Evolutionary conservation across 139 green algal species (phyloP), one percentile per base, ranked within the genome.

Genomic region (Chlorella sp.): DNA sequence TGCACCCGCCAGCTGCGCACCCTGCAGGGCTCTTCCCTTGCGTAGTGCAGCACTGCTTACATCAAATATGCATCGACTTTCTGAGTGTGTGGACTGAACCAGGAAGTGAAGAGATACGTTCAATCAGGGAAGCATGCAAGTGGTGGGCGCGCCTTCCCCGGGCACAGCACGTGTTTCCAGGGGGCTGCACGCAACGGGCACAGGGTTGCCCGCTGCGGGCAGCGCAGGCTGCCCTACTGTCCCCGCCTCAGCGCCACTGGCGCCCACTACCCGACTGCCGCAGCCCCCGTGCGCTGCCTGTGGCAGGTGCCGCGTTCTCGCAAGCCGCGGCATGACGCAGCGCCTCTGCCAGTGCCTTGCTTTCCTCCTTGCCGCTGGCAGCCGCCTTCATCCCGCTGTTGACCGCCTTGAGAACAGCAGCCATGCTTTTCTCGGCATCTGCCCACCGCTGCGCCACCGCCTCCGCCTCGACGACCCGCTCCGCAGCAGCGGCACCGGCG

Each of bases 241-340:
- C 28, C 78, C 26, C 24, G 42, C 42, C 34, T 88, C 84, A 88
- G 39, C 84, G 84, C 84, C 84, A 88, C 68, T 37, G 64, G 36
- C 68, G 39, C 30, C 84, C 84, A 28, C 39, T 26, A 39, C 84
- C 69, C 57, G 82, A 86, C 82, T 86, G 82, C 30, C 82, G 82
- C n/a, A 28, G 16, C 66, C 42, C 28, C 16, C 84, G 84, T 11
- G 4, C 83, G 66, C 84, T 48, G 68, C 36, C 84, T 0, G 57
- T 24, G 30, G 84, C 84, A 22, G 53, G 81, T n/a, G 68, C 39
- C 0, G 61, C 40, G 39, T 26, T 1, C 15, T 68, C 84, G 28
- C 39, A 37, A 28, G 80, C 84, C 5, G 7, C 37, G 37, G 39
- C 71, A 18, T 40, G 36, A 15, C 79, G 79, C 42, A 85, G 84